These are phyloP conservation scores for Cyberlindnera mississippiensis DNA, from an alignment of 805 yeast species.

Conservation along the genomic window DNA sequence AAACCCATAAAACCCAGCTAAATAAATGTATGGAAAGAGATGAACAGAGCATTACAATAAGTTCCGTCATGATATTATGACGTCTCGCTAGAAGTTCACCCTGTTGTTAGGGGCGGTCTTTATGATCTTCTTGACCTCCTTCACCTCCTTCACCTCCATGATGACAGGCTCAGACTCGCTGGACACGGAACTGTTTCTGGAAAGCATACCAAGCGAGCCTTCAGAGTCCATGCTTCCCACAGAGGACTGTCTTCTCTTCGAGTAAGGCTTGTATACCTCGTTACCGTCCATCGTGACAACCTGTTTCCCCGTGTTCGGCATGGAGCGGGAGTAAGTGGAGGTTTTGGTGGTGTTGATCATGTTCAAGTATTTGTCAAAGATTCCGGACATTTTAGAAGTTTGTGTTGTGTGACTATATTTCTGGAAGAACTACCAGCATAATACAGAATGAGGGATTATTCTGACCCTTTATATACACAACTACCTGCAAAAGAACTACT, in stretches of 20 bases:
- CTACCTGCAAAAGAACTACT: too few relatives aligned
- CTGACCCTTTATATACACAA: too few relatives aligned
- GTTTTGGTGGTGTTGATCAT: slow-evolving; percentile 21
- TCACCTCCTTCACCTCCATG: slow-evolving; percentile 6
- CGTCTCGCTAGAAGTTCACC: slow-evolving; percentile 17
- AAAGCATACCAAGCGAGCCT: slow-evolving; percentile 7
- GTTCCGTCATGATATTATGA: neutral
- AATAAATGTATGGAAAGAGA: too few relatives aligned
- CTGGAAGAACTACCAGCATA: too few relatives aligned
- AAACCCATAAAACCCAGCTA: too few relatives aligned
- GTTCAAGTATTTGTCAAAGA: slow-evolving; percentile 28
- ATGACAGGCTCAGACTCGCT: slow-evolving; percentile 3
- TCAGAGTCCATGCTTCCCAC: slow-evolving; percentile 1
- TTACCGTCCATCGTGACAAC: slow-evolving; percentile 16
- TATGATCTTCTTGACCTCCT: slow-evolving; percentile 10
- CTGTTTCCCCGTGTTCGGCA: slow-evolving; percentile 19
- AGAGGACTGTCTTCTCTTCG: slow-evolving; percentile 24
- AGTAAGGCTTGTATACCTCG: slow-evolving; percentile 20
- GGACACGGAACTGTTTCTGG: slow-evolving; percentile 5
- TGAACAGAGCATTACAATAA: too few relatives aligned
- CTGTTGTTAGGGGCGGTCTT: slow-evolving; percentile 22
- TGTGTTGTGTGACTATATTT: too few relatives aligned
- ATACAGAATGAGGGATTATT: too few relatives aligned
- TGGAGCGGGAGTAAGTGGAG: slow-evolving; percentile 19
- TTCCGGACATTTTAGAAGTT: slow-evolving; percentile 26